Percentiles rank a stretch among this genome's conserved stretches.
Evolutionary conservation across 2,329 filamentous ascomycete species (phyloP).

Genomic region (Sarocladiaceae sp.): DNA sequence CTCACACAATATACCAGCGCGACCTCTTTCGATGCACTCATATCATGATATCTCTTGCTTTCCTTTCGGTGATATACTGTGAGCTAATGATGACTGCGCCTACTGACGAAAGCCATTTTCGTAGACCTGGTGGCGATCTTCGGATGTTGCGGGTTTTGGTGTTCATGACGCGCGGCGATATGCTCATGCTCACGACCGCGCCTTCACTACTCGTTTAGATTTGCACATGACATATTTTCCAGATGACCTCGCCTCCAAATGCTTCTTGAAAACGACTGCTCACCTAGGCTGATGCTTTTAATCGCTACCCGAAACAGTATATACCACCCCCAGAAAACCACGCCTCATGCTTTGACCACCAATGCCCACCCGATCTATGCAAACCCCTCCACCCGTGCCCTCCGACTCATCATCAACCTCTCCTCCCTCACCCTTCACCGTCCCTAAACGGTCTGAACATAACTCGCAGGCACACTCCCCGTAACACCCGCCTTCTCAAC

Average conservation of each 20-base stretch:
- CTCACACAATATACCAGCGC: background rate
- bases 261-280: background rate
- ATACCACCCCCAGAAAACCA: background rate
- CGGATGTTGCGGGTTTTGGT: background rate
- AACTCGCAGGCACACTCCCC: conserved; percentile 90
- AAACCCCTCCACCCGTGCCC: background rate
- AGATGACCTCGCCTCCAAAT: too few relatives aligned
- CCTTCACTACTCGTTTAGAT: too few relatives aligned
- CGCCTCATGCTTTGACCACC: background rate
- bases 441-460: conserved; percentile 69
- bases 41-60: background rate
- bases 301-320: background rate
- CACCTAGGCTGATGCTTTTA: background rate
- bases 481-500: conserved; percentile 86
- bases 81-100: too few relatives aligned
- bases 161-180: background rate
- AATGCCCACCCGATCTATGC: conserved; percentile 6
- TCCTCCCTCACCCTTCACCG: background rate
- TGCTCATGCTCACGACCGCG: background rate
- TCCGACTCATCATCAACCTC: background rate
- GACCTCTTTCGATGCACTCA: background rate
- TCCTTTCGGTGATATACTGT: too few relatives aligned
- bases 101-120: too few relatives aligned
- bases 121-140: too few relatives aligned
- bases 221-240: too few relatives aligned